Base-by-base conservation (phyloP, 2,329 filamentous ascomycete species). In the Neurospora crassa region DNA sequence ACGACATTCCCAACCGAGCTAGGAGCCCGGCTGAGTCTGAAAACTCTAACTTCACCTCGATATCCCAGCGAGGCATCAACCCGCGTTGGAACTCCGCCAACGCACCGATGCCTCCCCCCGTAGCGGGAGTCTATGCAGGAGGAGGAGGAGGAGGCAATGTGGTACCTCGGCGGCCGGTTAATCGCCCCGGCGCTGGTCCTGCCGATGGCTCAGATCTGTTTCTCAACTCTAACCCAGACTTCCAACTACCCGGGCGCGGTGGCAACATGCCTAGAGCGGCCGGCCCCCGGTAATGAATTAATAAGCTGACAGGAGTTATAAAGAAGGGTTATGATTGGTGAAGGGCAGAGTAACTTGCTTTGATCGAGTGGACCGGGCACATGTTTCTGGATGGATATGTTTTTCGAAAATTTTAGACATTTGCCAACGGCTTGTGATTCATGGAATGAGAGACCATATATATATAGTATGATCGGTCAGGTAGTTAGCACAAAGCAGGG, bases 41-140 rank as follows among this genome's bases (percentile, higher is more conserved):
- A 78, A 87, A 89, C 34, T 95, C 90, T 67, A 92, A 91, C 76
- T 97, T 97, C 81, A 97, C 95, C 1, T 96, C 92, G 12, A 91
- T 98, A 67, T 95, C 91, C 0, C 94, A 97, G 80, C 88, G 95
- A 42, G 92, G 92, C 1, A 84, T 97, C 70, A 97, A 97, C 79
- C 95, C 94, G 7, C 90, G 90, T 72, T 97, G 95, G 94, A 88
- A 91, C 73, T 88, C 87, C 2, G 53, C 53, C 53, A 63, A 63
- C 11, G 83, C 85, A 40, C 82, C 85, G 67, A 80, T 81, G 16
- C 79, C 82, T 18, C 79, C 83, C 45, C 79, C 82, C 75, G 82
- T 81, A 70, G 82, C 82, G 10, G 83, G 81, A 75, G 83, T 77
- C 75, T 84, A 80, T 74, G 74, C 24, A 18, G 47, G 47, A 29